phyloP scores from a whole-genome alignment of 1,284 basidiomycete genomes.

The Chiua sp. region DNA sequence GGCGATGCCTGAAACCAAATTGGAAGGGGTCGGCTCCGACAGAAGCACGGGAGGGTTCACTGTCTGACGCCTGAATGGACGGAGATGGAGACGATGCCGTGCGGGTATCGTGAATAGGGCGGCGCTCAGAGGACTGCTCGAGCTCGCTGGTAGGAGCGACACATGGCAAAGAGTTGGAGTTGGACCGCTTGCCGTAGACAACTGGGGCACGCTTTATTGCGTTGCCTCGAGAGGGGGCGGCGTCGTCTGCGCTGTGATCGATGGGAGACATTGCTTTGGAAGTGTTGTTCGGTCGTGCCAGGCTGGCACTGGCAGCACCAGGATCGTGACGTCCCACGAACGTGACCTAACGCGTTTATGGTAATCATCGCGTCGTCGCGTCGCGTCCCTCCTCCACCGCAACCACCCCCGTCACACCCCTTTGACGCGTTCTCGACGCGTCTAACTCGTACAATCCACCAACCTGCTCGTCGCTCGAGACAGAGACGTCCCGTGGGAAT shows the following conservation, averaged over 20 bases:
- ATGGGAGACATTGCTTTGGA: constrained; percentile 19
- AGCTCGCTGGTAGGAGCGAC: neutral
- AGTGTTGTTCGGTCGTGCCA: constrained; percentile 1
- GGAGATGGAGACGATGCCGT: constrained; percentile 4
- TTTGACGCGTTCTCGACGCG: constrained; percentile 16
- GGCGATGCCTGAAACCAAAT: constrained; percentile 31
- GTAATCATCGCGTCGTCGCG: constrained; percentile 28
- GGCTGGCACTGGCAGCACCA: neutral
- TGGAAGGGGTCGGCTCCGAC: constrained; percentile 16
- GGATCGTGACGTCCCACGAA: constrained; percentile 39
- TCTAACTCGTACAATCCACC: neutral
- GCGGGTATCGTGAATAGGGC: neutral
- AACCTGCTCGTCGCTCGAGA: constrained; percentile 1
- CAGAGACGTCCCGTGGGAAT: constrained; percentile 11
- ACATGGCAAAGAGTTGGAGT: neutral
- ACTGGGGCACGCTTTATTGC: constrained; percentile 29
- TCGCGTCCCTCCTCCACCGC: constrained; percentile 14
- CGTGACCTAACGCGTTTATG: constrained; percentile 40
- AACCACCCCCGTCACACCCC: neutral
- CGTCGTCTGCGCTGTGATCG: constrained; percentile 7
- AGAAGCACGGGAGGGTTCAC: constrained; percentile 10
- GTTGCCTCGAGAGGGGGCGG: neutral
- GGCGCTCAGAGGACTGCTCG: neutral
- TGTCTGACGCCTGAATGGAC: constrained; percentile 16
- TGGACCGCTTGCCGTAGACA: constrained; percentile 35